Base-by-base conservation (phyloP, 2,329 filamentous ascomycete species). In the Verticillium klebahnii region DNA sequence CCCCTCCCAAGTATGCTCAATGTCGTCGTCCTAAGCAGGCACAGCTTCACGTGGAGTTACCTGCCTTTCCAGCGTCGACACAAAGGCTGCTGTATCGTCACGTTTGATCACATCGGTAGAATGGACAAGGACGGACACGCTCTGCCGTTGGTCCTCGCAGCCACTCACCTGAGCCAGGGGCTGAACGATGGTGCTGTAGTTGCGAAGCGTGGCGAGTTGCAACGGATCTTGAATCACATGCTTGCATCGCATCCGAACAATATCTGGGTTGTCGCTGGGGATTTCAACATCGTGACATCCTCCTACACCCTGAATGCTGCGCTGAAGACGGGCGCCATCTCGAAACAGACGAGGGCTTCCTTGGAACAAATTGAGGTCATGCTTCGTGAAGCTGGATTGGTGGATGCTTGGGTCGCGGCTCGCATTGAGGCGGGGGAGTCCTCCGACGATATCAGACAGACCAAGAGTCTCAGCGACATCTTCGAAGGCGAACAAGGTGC, bases 231-330 rank as follows among this genome's bases (percentile, higher is more conserved):
- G 2, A 70, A 70, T 8, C 72, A 86, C 68, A 66, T 89, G 17
- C 69, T 71, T 0, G 66, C 64, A 1, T 66, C 72, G 0, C 81
- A 84, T 56, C 64, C 73, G 1, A 60, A 71, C 0, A 77, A 80
- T 40, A 78, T 84, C 5, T 85, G 82, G 76, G 74, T 89, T 4
- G 67, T 90, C 23, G 82, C 83, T 0, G 88, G 88, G 3, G 86
- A 89, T 68, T 87, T 89, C 69, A 90, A 90, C 66, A 74, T 89
- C 29, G 77, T 82, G 7, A 88, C 86, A 0, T 90, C 87, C 1
- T 73, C 77, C 1, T 77, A 78, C 59, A 84, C 85, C 0, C 81
- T 89, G 37, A 74, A 82, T 12, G 73, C 76, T 4, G 85, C 86
- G 0, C 65, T 83, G 1, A 77, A 79, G 61, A 80, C 76, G 59